Percentiles rank a stretch among this genome's conserved stretches.
Conservation (phyloP, 768 basidiomycete genomes). For the Sporobolomyces pararoseus region DNA sequence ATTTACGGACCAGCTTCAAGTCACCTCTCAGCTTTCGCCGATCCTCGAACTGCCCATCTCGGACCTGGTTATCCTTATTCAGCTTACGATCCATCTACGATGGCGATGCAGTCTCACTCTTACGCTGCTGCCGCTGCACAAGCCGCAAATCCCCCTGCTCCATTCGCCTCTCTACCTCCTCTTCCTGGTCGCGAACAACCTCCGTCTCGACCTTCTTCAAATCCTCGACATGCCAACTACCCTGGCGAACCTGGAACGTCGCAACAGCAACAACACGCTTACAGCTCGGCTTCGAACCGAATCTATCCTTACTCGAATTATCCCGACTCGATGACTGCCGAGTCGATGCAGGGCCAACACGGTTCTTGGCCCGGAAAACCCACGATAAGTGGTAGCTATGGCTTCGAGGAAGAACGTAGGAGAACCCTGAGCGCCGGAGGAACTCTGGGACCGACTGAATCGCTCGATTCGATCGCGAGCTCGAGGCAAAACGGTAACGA, state of each 20-base stretch:
- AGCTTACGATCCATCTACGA: not conserved
- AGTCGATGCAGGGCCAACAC: not conserved
- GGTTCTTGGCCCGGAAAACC: slow-evolving; percentile 4
- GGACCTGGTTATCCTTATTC: slow-evolving; percentile 3
- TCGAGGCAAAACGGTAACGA: slow-evolving; percentile 3
- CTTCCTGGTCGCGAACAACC: slow-evolving; percentile 9
- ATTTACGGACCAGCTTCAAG: slow-evolving; percentile 7
- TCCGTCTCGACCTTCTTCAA: slow-evolving; percentile 20
- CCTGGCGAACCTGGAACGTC: not conserved
- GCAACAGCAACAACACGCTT: not conserved
- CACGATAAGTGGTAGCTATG: not conserved
- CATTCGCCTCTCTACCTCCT: slow-evolving; percentile 25
- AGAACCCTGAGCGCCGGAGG: slow-evolving; percentile 19
- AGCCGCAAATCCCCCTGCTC: not conserved
- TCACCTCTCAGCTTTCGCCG: slow-evolving; percentile 14
- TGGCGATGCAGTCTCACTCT: slow-evolving; percentile 8
- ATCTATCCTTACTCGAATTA: slow-evolving; percentile 2
- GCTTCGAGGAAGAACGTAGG: slow-evolving; percentile 25
- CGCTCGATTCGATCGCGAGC: slow-evolving; percentile 23
- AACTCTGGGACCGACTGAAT: not conserved
- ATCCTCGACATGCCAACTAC: slow-evolving; percentile 19
- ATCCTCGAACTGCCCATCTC: slow-evolving; percentile 19
- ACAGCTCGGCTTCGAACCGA: not conserved
- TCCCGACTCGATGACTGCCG: slow-evolving; percentile 14
- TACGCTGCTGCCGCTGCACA: slow-evolving; percentile 16